Conservation (phyloP, 1,284 basidiomycete genomes). For the Naganishia sp. region DNA sequence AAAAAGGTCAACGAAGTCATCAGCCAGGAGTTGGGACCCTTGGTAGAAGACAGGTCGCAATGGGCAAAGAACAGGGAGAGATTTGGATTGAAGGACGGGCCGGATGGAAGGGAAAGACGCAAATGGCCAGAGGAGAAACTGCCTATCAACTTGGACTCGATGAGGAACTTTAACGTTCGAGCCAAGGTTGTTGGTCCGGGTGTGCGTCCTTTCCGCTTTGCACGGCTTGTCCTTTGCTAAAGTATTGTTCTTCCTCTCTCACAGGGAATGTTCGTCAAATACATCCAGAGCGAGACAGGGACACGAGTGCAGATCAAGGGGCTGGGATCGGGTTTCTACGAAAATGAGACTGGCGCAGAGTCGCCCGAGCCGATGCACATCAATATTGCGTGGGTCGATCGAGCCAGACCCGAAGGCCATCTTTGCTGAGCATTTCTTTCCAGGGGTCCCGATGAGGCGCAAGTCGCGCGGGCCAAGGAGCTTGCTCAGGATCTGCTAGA, state of each 20-base stretch:
- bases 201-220: slow-evolving; percentile 57
- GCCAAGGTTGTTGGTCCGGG: slow-evolving; percentile 96
- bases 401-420: neutral
- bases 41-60: slow-evolving; percentile 76
- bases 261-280: slow-evolving; percentile 95
- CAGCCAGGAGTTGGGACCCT: slow-evolving; percentile 76
- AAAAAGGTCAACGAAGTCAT: slow-evolving; percentile 84
- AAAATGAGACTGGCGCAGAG: slow-evolving; percentile 88
- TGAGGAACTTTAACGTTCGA: slow-evolving; percentile 95
- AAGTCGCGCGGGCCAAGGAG: slow-evolving; percentile 81
- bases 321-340: slow-evolving; percentile 89
- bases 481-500: slow-evolving; percentile 85
- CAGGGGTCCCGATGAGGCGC: slow-evolving; percentile 83
- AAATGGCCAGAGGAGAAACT: slow-evolving; percentile 97
- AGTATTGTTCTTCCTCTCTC: neutral
- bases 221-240: neutral
- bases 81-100: slow-evolving; percentile 33
- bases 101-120: slow-evolving; percentile 55
- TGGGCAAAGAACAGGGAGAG: slow-evolving; percentile 51
- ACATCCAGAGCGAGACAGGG: slow-evolving; percentile 93
- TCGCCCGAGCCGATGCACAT: slow-evolving; percentile 91
- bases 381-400: slow-evolving; percentile 71
- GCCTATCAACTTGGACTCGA: slow-evolving; percentile 78
- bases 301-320: slow-evolving; percentile 99
- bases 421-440: slow-evolving; percentile 6